Base-by-base conservation (phyloP, 768 basidiomycete genomes). In the Russula olivacea region DNA sequence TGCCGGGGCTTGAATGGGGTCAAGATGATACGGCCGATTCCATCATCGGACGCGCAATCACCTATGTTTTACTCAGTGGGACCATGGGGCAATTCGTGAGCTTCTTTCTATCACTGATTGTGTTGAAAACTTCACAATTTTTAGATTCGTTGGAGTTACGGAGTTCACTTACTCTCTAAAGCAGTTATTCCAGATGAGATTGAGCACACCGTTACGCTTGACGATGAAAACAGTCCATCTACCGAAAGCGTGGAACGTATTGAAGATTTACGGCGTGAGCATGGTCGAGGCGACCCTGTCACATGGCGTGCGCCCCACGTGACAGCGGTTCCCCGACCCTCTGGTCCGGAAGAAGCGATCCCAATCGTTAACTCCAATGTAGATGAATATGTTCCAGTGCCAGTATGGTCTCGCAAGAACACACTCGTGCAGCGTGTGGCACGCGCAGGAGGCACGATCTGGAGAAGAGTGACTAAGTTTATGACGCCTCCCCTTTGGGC, bases 11-110 rank as follows among this genome's bases (percentile, higher is more conserved):
- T 36, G 88, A 87, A 70, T 93, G 93, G 92, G 87, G 80, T 15
- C 66, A 77, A 6, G 83, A 89, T 59, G 95, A 98, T 71, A 89
- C 84, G 69, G 80, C 83, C 67, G 81, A 94, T 68, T 84, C 87
- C 36, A 97, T 96, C 91, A 81, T 97, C 38, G 95, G 94, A 38
- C 82, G 96, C 8, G 93, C 91, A 0, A 76, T 96, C 59, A 89
- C 89, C 0, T 94, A 96, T 71, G 81, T 96, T 49, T 91, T 97
- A 7, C 79, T 98, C 21, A 94, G 94, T 73, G 93, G 90, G 61
- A 96, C 95, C 0, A 80, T 98, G 40, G 97, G 97, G 51, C 96
- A 96, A 93, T 85, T 98, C 70, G 91, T 93, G 69, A 69, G 88
- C 21, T 8, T 25, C 23, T n/a, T 59, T 36, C 36, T 23, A 55